Evolutionary conservation across 305 asterid species (phyloP), one percentile per base, ranked within the genome.

Genomic region (Caryopteris hybrid): DNA sequence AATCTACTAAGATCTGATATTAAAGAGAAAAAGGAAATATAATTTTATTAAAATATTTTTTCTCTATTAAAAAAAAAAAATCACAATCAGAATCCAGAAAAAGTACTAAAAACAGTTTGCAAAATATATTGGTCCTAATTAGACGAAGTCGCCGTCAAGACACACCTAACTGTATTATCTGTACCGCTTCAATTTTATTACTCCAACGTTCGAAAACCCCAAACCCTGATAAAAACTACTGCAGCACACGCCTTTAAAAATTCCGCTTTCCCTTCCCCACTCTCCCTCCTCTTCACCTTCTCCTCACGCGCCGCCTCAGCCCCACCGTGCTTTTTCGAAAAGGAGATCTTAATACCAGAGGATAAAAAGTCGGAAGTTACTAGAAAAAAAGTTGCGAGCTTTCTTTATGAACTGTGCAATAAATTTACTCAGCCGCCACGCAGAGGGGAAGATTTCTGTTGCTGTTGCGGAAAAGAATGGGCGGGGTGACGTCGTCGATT

Each of bases 401-500:
- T 71, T 76, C 53, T 81, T 79, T 81, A 84, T 84, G 86, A 82
- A 76, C 72, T 39, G 68, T 68, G 75, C 69, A 13, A 9, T 43
- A 47, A 54, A 47, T 4, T 63, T 57, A 16, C 72, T 65, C 47
- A 74, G 72, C 71, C 68, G 74, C 76, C 64, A 33, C 73, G 43
- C 64, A 64, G 54, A 74, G 60, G 53, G 69, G 52, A 61, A 62
- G 46, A 67, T 70, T 61, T 55, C 42, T 20, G 43, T 43, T 52
- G 38, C 71, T 46, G 70, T 22, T 21, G 56, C 4, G 43, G 74
- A 21, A 31, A 25, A 34, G 20, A 39, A 90, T 90, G 99, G 98
- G 98, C 64, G 96, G 96, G 70, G 97, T 93, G 80, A 87, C 96
- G 77, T 90, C 96, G 66, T 91, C 97, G 66, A 91, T 93, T 79